Percentiles rank a stretch among this genome's conserved stretches.
Evolutionary conservation across 768 basidiomycete genomes (phyloP).

Genomic region (Lentinula guzmanii): DNA sequence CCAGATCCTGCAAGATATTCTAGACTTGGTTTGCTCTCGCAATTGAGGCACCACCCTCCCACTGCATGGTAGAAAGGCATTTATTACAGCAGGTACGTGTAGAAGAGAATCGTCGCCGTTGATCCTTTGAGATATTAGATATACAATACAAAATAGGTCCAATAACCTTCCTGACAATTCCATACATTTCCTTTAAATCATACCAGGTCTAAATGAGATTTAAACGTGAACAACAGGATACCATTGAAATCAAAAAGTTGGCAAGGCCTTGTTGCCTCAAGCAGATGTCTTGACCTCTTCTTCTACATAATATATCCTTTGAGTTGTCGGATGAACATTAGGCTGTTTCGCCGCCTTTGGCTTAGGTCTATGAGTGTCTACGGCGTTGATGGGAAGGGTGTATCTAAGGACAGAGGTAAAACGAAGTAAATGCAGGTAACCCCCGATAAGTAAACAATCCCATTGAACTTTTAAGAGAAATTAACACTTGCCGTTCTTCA

Average conservation of each 20-base stretch:
- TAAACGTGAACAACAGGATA: neutral
- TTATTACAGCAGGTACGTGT: too few relatives aligned
- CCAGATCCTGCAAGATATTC: too few relatives aligned
- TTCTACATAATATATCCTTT: slow-evolving; percentile 39
- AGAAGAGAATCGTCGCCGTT: too few relatives aligned
- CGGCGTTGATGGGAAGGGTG: slow-evolving; percentile 84
- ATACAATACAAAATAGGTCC: neutral
- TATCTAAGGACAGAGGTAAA: slow-evolving; percentile 44
- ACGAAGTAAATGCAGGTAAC: neutral
- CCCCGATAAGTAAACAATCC: neutral
- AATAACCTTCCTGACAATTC: neutral
- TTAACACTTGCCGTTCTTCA: slow-evolving; percentile 68
- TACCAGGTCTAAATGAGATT: neutral
- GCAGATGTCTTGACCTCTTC: slow-evolving; percentile 5
- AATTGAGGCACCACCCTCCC: too few relatives aligned
- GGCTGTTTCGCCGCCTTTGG: slow-evolving; percentile 34
- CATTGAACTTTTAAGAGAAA: neutral
- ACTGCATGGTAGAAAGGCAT: too few relatives aligned
- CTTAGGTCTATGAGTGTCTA: slow-evolving; percentile 85
- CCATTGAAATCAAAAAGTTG: neutral
- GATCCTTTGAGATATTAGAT: neutral
- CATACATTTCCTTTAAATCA: neutral
- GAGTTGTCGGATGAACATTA: slow-evolving; percentile 24
- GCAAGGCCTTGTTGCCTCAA: neutral
- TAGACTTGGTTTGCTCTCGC: too few relatives aligned